A percentile compares a stretch with the other conserved stretches of the same genome.
Evolutionary conservation across 805 yeast species (phyloP).

Genomic region (Wickerhamomyces rabaulensis): DNA sequence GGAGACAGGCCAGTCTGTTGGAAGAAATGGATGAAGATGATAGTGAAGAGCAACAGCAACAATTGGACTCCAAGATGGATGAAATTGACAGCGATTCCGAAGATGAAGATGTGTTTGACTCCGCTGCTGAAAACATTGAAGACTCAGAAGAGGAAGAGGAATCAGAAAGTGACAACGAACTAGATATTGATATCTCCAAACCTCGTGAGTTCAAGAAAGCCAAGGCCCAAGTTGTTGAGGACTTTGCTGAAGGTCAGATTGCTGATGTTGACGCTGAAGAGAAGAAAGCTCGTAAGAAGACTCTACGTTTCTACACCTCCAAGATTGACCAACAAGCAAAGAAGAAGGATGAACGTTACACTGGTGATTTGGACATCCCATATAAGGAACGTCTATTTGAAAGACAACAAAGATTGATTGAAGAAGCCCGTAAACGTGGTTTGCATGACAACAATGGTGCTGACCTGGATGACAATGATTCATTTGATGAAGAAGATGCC

Average conservation of each 20-base stretch:
- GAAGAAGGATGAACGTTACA: slow-evolving; percentile 51
- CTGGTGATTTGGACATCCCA: slow-evolving; percentile 90
- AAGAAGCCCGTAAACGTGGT: slow-evolving; percentile 87
- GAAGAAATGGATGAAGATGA: slow-evolving; percentile 22
- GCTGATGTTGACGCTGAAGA: slow-evolving; percentile 86
- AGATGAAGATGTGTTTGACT: slow-evolving; percentile 15
- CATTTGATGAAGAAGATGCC: slow-evolving; percentile 42
- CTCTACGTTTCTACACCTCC: slow-evolving; percentile 93
- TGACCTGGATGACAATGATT: slow-evolving; percentile 48
- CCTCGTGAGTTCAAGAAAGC: slow-evolving; percentile 46
- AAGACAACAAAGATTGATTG: slow-evolving; percentile 80
- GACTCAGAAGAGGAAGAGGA: slow-evolving; percentile 10
- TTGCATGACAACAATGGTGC: slow-evolving; percentile 49
- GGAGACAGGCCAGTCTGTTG: slow-evolving; percentile 75
- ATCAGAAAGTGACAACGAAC: slow-evolving; percentile 23
- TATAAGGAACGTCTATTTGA: slow-evolving; percentile 87
- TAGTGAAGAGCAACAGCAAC: slow-evolving; percentile 18
- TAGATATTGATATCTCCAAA: slow-evolving; percentile 46
- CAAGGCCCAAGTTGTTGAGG: slow-evolving; percentile 33
- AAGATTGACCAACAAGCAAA: slow-evolving; percentile 83
- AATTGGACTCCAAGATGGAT: slow-evolving; percentile 5
- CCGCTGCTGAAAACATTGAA: slow-evolving; percentile 8
- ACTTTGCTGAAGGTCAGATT: slow-evolving; percentile 64
- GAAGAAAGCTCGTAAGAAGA: slow-evolving; percentile 69
- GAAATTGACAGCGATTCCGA: slow-evolving; percentile 11